These are phyloP conservation scores for Citrus reticulata DNA, from an alignment of 345 rosid species.

Conservation along the genomic window DNA sequence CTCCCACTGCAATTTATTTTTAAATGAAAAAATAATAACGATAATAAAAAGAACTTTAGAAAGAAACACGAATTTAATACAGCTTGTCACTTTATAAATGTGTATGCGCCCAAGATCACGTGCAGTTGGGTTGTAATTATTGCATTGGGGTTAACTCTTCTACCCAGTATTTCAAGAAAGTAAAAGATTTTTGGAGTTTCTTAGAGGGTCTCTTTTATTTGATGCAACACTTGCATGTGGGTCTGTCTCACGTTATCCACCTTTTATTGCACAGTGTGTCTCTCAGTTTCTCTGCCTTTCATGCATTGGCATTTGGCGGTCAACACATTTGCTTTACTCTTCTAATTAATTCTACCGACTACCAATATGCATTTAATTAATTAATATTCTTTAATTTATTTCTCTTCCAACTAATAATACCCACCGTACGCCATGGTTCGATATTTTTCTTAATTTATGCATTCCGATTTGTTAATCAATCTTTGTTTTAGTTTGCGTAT, in stretches of 20 bases:
- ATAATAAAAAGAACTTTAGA: too few species aligned
- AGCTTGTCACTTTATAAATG: too few species aligned
- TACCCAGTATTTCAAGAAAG: neutral
- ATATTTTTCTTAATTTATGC: too few species aligned
- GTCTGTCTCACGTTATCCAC: slow-evolving; percentile 2
- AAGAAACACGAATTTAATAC: too few species aligned
- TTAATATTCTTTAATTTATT: neutral
- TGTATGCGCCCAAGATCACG: too few species aligned
- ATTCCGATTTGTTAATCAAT: too few species aligned
- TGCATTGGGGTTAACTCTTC: neutral
- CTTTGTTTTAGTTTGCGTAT: too few species aligned
- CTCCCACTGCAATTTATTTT: too few species aligned
- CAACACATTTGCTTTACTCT: neutral
- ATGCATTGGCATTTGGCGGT: neutral
- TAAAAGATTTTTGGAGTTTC: too few species aligned
- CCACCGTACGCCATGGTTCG: too few species aligned
- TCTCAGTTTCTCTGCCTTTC: neutral
- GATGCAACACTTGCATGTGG: neutral
- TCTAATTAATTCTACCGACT: neutral
- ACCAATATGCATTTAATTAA: neutral
- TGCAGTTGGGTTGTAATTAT: neutral
- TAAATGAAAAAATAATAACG: too few species aligned
- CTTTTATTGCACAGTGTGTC: neutral
- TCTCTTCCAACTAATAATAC: neutral
- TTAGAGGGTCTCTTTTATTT: too few species aligned